Percentiles rank a stretch among this genome's conserved stretches.
Conservation (phyloP, 1,284 basidiomycete genomes). For the Ganoderma leucocontextum region DNA sequence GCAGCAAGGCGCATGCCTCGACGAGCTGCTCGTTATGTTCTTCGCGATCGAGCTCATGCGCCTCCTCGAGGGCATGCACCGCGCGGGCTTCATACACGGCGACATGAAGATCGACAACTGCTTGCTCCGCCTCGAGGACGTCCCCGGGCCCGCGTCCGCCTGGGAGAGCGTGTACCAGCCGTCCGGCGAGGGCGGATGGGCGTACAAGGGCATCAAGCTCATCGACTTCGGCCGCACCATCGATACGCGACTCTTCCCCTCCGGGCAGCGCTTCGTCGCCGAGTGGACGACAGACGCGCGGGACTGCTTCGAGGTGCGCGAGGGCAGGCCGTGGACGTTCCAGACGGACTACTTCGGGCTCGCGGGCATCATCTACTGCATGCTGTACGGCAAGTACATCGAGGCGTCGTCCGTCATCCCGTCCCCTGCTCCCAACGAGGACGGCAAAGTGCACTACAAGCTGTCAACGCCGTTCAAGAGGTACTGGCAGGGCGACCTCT, state of each 20-base stretch:
- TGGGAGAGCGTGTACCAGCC: constrained; percentile 85
- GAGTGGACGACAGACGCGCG: constrained; percentile 90
- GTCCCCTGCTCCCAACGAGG: constrained; percentile 43
- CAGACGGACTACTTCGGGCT: constrained; percentile 97
- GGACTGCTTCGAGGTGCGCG: constrained; percentile 92
- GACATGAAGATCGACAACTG: constrained; percentile 99
- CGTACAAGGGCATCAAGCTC: constrained; percentile 86
- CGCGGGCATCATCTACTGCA: constrained; percentile 92
- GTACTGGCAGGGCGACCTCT: constrained; percentile 95
- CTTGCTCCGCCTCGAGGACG: constrained; percentile 87
- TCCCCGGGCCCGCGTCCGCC: constrained; percentile 70
- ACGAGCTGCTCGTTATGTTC: constrained; percentile 95
- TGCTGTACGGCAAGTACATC: constrained; percentile 97
- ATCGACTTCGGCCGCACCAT: constrained; percentile 98
- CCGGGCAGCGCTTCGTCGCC: constrained; percentile 81
- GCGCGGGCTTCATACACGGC: constrained; percentile 90
- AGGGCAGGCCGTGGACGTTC: constrained; percentile 88
- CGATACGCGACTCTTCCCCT: constrained; percentile 84
- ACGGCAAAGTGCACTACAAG: constrained; percentile 57
- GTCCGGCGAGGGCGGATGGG: constrained; percentile 86
- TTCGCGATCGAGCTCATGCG: constrained; percentile 93
- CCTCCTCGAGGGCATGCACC: constrained; percentile 85
- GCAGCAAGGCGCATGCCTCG: constrained; percentile 84
- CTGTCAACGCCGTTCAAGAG: constrained; percentile 86
- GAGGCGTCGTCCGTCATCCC: constrained; percentile 66